phyloP scores from a whole-genome alignment of 2,329 filamentous ascomycete species.

The Simplicillium aogashimaense region DNA sequence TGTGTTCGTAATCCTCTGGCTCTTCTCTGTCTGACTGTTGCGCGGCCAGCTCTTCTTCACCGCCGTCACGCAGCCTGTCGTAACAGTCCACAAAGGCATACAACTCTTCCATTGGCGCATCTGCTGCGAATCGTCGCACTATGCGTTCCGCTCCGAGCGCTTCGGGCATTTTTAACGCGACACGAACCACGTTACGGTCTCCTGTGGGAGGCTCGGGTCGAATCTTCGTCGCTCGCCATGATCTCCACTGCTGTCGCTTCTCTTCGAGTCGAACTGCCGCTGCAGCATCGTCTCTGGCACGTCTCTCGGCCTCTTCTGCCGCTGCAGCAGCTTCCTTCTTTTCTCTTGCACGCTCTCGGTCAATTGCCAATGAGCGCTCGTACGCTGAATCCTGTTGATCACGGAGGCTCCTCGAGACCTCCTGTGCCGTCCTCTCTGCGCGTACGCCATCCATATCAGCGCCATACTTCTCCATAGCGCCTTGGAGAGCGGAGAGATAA shows the following conservation, averaged over 20 bases:
- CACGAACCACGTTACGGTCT: slow-evolving; percentile 61
- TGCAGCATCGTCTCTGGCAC: slow-evolving; percentile 48
- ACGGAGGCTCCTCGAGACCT: slow-evolving; percentile 71
- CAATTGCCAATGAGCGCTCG: slow-evolving; percentile 78
- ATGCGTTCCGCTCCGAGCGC: slow-evolving; percentile 58
- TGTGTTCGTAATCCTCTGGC: slow-evolving; percentile 65
- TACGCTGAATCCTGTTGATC: slow-evolving; percentile 89
- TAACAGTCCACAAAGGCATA: slow-evolving; percentile 96
- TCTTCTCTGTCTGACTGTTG: slow-evolving; percentile 27
- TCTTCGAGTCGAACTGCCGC: slow-evolving; percentile 41
- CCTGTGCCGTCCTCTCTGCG: slow-evolving; percentile 68
- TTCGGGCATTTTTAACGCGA: slow-evolving; percentile 55
- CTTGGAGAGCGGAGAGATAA: slow-evolving; percentile 67
- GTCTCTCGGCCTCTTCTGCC: slow-evolving; percentile 57
- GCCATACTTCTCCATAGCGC: slow-evolving; percentile 65
- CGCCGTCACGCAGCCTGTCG: slow-evolving; percentile 44
- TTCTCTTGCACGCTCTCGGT: slow-evolving; percentile 73
- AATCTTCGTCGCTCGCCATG: slow-evolving; percentile 65
- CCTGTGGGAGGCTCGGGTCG: slow-evolving; percentile 53
- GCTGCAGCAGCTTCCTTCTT: slow-evolving; percentile 66
- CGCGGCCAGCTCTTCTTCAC: slow-evolving; percentile 14
- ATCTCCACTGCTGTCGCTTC: slow-evolving; percentile 58
- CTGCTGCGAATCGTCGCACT: slow-evolving; percentile 61
- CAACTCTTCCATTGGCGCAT: slow-evolving; percentile 73
- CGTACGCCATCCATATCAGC: slow-evolving; percentile 65